phyloP scores from a whole-genome alignment of 305 asterid genomes.

The Fraxinus latifolia region DNA sequence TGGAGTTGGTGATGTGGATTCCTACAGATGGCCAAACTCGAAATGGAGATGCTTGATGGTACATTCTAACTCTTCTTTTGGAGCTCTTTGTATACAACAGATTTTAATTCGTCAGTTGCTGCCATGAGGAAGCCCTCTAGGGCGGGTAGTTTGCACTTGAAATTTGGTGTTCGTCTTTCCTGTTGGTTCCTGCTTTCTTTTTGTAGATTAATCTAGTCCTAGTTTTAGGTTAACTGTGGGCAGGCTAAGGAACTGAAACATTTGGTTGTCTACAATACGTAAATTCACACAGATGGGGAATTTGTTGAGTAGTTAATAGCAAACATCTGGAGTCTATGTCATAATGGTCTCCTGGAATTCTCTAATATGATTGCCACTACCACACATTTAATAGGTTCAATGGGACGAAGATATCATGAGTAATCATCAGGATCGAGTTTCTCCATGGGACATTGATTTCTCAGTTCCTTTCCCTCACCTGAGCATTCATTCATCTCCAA shows the following conservation, averaged over 20 bases:
- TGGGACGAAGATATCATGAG: slow-evolving; percentile 86
- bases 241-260: background rate
- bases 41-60: slow-evolving; percentile 98
- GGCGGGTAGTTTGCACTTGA: background rate
- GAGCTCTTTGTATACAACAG: background rate
- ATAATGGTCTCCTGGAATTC: background rate
- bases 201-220: background rate
- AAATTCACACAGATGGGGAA: background rate
- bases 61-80: slow-evolving; percentile 19
- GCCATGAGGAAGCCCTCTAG: background rate
- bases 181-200: background rate
- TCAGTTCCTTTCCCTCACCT: slow-evolving; percentile 72
- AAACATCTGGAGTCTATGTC: background rate
- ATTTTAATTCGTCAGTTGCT: background rate
- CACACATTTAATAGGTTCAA: slow-evolving; percentile 57
- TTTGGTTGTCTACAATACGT: background rate
- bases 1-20: slow-evolving; percentile 74
- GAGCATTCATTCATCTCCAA: slow-evolving; percentile 74
- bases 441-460: slow-evolving; percentile 96
- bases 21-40: slow-evolving; percentile 80
- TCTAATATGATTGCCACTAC: slow-evolving; percentile 21
- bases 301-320: background rate
- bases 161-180: background rate
- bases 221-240: background rate
- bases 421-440: slow-evolving; percentile 83